Conservation (phyloP, 805 yeast species). For the Debaryomyces hansenii region DNA sequence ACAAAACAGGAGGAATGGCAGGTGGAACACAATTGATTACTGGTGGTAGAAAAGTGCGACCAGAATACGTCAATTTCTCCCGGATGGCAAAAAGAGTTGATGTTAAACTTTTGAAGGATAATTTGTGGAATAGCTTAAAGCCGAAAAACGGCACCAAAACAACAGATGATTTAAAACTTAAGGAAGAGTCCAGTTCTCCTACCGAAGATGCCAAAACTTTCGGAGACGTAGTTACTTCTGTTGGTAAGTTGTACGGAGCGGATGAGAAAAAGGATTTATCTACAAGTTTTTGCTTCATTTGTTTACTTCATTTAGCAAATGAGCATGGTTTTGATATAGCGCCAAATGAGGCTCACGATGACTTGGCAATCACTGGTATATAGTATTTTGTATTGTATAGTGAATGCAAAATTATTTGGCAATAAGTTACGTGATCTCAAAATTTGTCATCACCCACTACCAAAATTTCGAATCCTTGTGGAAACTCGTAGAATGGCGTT, state of each 20-base stretch:
- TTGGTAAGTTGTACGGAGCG: conserved; percentile 32
- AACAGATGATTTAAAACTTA: background rate
- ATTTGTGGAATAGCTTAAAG: conserved; percentile 55
- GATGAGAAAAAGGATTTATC: conserved; percentile 44
- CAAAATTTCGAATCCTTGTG: background rate
- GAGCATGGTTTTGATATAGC: conserved; percentile 40
- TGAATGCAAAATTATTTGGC: background rate
- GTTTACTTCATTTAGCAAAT: conserved; percentile 45
- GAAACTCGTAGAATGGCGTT: background rate
- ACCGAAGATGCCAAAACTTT: conserved; percentile 37
- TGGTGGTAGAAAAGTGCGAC: conserved; percentile 22
- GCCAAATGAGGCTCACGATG: conserved; percentile 33
- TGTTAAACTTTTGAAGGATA: conserved; percentile 68
- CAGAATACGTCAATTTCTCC: conserved; percentile 56
- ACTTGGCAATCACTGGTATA: conserved; percentile 31
- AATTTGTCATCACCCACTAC: conserved; percentile 1
- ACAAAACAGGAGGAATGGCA: conserved; percentile 11
- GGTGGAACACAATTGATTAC: conserved; percentile 17
- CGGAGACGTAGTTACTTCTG: conserved; percentile 32
- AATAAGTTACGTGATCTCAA: background rate
- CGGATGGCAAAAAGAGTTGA: conserved; percentile 78
- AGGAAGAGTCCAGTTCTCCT: conserved; percentile 12
- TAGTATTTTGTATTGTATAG: conserved; percentile 1
- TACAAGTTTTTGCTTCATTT: conserved; percentile 47
- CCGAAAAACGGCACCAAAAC: conserved; percentile 2